Evolutionary conservation across 2,329 filamentous ascomycete genomes (phyloP).

Genomic region (Chrysosporium keratinophilum): DNA sequence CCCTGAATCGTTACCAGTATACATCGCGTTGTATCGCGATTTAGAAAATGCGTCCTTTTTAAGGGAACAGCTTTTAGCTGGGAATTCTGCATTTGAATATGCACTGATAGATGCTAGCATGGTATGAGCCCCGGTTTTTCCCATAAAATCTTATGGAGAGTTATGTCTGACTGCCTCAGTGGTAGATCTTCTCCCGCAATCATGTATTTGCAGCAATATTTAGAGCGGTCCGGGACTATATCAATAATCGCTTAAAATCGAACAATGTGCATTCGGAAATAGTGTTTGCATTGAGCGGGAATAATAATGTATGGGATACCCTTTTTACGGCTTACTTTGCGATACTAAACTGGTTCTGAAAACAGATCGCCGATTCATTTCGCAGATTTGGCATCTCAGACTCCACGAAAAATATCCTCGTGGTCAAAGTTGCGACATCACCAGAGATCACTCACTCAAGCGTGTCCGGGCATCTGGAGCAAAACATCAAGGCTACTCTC

Average conservation of each 20-base stretch:
- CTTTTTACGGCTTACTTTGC: not conserved
- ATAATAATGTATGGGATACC: constrained; percentile 58
- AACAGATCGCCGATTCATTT: constrained; percentile 81
- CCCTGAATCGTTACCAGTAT: constrained; percentile 54
- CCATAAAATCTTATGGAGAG: not conserved
- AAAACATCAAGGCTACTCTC: constrained; percentile 52
- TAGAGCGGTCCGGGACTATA: constrained; percentile 59
- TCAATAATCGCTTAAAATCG: constrained; percentile 56
- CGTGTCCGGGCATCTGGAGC: constrained; percentile 50
- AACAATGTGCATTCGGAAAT: constrained; percentile 84
- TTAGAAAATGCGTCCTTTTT: constrained; percentile 69
- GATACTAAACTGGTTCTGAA: not conserved
- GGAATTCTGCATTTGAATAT: constrained; percentile 82
- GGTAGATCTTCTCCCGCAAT: constrained; percentile 56
- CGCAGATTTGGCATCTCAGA: constrained; percentile 73
- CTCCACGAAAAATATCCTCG: constrained; percentile 59
- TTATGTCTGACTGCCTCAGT: not conserved
- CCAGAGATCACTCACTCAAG: constrained; percentile 39
- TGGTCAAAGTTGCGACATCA: constrained; percentile 62
- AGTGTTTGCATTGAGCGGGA: constrained; percentile 67
- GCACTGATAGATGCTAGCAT: constrained; percentile 80
- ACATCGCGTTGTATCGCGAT: constrained; percentile 64
- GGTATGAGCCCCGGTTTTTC: constrained; percentile 39
- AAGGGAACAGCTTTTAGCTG: constrained; percentile 70
- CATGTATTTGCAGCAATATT: constrained; percentile 69